phyloP scores from a whole-genome alignment of 805 yeast genomes.

The Yarrowia sp. region DNA sequence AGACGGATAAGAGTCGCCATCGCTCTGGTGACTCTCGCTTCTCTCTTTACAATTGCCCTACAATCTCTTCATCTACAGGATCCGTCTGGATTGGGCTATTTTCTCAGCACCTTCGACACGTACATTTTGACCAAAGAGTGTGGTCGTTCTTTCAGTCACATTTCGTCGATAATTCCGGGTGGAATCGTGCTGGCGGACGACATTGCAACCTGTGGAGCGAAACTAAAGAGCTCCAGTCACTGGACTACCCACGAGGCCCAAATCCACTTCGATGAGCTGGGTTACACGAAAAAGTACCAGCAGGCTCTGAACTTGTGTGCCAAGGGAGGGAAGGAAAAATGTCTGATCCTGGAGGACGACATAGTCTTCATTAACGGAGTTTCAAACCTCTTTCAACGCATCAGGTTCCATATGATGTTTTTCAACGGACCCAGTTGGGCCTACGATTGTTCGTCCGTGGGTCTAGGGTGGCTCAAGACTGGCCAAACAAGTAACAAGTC shows the following conservation, averaged over 20 bases:
- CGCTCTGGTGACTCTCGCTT: background rate
- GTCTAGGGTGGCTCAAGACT: background rate
- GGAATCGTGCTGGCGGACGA: background rate
- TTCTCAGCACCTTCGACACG: background rate
- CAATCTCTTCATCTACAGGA: background rate
- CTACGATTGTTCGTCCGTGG: background rate
- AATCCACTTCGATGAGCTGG: conserved; percentile 4
- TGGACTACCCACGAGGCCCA: background rate
- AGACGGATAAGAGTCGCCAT: background rate
- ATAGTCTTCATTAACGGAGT: background rate
- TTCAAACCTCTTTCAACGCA: background rate
- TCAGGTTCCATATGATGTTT: background rate
- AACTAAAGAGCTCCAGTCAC: no score
- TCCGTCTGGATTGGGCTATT: background rate
- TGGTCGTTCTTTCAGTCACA: background rate
- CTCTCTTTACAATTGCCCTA: background rate
- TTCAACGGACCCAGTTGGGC: background rate
- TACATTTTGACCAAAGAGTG: conserved; percentile 4
- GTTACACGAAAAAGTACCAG: background rate
- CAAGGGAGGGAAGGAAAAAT: background rate
- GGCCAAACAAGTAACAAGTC: background rate
- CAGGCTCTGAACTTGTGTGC: conserved; percentile 1
- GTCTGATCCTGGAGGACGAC: conserved; percentile 2
- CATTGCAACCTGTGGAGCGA: background rate
- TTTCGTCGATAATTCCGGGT: background rate